These are phyloP conservation scores for Mytilinidion resinicola DNA, from an alignment of 495 filamentous ascomycete species.

Conservation along the genomic window DNA sequence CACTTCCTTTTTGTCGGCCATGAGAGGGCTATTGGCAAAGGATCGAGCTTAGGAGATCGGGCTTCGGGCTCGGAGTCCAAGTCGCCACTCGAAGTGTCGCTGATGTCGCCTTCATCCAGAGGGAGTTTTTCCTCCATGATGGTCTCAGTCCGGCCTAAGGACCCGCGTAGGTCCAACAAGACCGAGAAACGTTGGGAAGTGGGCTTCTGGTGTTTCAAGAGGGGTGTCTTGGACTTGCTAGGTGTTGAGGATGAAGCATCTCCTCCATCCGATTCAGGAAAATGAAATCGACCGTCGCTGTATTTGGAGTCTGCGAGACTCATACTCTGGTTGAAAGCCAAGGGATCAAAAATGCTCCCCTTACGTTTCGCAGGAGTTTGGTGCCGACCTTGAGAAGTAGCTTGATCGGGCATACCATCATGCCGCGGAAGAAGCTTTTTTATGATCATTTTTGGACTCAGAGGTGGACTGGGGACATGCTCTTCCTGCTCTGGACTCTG, in stretches of 20 bases:
- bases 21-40: slow-evolving; percentile 3
- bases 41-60: neutral
- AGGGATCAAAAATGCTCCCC: slow-evolving; percentile 45
- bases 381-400: neutral
- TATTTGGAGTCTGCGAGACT: slow-evolving; percentile 48
- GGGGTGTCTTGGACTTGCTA: neutral
- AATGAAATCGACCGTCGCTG: slow-evolving; percentile 46
- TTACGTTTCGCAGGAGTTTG: slow-evolving; percentile 12
- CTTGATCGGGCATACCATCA: no score
- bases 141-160: neutral
- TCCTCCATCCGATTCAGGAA: slow-evolving; percentile 14
- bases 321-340: slow-evolving; percentile 43
- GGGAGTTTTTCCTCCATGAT: no score
- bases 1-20: slow-evolving; percentile 21
- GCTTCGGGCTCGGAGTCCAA: slow-evolving; percentile 12
- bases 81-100: slow-evolving; percentile 10
- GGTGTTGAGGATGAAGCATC: neutral
- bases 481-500: neutral
- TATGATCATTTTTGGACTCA: slow-evolving; percentile 47
- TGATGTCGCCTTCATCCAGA: slow-evolving; percentile 10
- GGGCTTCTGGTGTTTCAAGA: neutral
- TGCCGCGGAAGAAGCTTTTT: slow-evolving; percentile 41
- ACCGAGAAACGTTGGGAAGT: slow-evolving; percentile 1
- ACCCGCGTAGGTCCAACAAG: slow-evolving; percentile 4
- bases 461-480: slow-evolving; percentile 40